Evolutionary conservation across 305 asterid genomes (phyloP).

Genomic region (Solanum chacoense): DNA sequence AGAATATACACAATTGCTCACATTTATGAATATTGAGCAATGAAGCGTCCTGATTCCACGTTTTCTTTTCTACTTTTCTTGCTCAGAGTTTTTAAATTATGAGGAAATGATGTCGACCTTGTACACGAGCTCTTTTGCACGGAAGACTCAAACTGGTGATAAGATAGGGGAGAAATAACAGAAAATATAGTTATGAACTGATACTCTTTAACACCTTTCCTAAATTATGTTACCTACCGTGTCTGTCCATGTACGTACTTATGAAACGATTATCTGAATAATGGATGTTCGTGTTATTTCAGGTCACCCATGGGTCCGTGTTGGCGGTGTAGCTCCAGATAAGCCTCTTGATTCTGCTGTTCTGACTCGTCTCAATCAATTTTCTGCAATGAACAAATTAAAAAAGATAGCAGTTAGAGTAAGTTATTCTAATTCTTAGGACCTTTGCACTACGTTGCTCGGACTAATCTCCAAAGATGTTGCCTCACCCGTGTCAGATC

Average conservation of each 20-base stretch:
- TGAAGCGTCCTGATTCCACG: background rate
- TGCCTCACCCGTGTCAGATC: background rate
- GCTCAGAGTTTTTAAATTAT: background rate
- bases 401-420: conserved; percentile 86
- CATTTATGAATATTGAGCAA: background rate
- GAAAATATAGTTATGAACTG: background rate
- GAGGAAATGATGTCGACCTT: background rate
- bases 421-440: conserved; percentile 10
- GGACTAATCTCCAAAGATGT: background rate
- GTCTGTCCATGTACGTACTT: background rate
- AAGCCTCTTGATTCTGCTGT: conserved; percentile 89
- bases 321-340: conserved; percentile 69
- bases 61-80: background rate
- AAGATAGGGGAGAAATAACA: background rate
- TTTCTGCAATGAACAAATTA: conserved; percentile 80
- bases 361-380: conserved; percentile 62
- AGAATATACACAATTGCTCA: background rate
- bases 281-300: background rate
- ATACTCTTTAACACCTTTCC: background rate
- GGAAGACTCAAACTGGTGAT: background rate
- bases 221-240: background rate
- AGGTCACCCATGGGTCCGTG: conserved; percentile 90
- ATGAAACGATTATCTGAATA: background rate
- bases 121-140: background rate
- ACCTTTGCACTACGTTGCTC: background rate